Evolutionary conservation across 305 asterid genomes (phyloP).

Genomic region (Solanum hybrid): DNA sequence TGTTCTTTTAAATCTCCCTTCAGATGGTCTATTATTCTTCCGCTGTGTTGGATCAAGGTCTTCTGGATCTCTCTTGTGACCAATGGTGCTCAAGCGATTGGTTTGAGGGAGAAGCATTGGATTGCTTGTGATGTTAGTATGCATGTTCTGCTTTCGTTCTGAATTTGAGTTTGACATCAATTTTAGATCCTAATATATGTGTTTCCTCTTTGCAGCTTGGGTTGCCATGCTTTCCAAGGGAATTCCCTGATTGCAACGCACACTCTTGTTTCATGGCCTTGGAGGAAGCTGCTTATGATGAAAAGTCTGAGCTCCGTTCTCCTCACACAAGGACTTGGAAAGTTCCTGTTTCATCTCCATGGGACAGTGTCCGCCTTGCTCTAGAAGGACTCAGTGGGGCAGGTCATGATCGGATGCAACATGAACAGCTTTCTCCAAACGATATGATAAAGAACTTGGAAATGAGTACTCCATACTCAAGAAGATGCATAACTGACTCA

Average conservation of each 20-base stretch:
- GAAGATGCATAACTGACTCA: slow-evolving; percentile 10
- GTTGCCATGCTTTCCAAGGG: slow-evolving; percentile 64
- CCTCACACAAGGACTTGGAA: slow-evolving; percentile 33
- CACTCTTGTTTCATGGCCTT: slow-evolving; percentile 39
- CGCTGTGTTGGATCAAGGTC: slow-evolving; percentile 73
- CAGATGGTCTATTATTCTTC: slow-evolving; percentile 83
- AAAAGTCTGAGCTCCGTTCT: slow-evolving; percentile 37
- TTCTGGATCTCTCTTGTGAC: slow-evolving; percentile 57
- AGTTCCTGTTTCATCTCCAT: slow-evolving; percentile 58
- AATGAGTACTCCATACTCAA: slow-evolving; percentile 6
- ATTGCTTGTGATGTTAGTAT: slow-evolving; percentile 66
- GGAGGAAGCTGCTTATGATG: slow-evolving; percentile 33
- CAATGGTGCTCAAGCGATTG: slow-evolving; percentile 72
- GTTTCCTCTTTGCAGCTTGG: slow-evolving; percentile 48
- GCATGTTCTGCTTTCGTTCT: background rate
- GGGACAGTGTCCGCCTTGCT: slow-evolving; percentile 44
- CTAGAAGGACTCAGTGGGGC: slow-evolving; percentile 11
- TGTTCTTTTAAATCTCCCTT: slow-evolving; percentile 18
- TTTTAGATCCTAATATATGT: background rate
- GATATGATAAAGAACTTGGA: slow-evolving; percentile 10
- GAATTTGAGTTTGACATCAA: background rate
- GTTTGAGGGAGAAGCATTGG: slow-evolving; percentile 80
- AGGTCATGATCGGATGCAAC: slow-evolving; percentile 17
- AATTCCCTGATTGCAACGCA: slow-evolving; percentile 76
- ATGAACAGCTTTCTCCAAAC: slow-evolving; percentile 6